phyloP scores from a whole-genome alignment of 768 basidiomycete species.

The Gymnopilus dilepis region DNA sequence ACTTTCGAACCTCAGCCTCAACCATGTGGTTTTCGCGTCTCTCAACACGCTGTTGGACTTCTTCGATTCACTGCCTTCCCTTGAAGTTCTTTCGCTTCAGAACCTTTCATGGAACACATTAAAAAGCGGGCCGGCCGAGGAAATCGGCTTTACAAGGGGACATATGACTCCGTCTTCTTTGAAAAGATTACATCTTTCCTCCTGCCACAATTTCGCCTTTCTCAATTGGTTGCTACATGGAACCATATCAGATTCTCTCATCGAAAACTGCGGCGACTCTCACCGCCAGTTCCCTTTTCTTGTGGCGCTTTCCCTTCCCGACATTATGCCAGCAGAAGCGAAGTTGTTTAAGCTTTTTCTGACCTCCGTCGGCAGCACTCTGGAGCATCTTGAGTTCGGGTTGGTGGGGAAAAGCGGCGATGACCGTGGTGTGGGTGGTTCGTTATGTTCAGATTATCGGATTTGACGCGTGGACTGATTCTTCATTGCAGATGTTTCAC shows the following conservation, averaged over 20 bases:
- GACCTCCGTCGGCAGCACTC: slow-evolving; percentile 28
- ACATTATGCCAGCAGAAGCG: slow-evolving; percentile 36
- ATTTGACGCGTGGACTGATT: neutral
- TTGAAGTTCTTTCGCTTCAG: slow-evolving; percentile 49
- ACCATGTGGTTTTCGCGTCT: slow-evolving; percentile 35
- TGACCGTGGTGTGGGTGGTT: slow-evolving; percentile 11
- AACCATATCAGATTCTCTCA: slow-evolving; percentile 24
- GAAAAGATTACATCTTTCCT: slow-evolving; percentile 43
- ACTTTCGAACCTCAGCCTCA: slow-evolving; percentile 48
- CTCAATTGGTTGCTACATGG: slow-evolving; percentile 35
- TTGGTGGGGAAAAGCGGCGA: slow-evolving; percentile 28
- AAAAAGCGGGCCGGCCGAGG: slow-evolving; percentile 39
- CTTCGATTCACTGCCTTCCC: slow-evolving; percentile 54
- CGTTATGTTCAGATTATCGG: neutral
- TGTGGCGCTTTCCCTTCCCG: slow-evolving; percentile 31
- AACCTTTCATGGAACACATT: slow-evolving; percentile 53
- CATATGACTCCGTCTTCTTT: slow-evolving; percentile 22
- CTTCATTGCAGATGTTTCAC: slow-evolving; percentile 23
- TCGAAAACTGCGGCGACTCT: neutral
- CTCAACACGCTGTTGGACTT: slow-evolving; percentile 56
- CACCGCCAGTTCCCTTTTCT: slow-evolving; percentile 24
- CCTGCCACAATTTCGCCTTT: slow-evolving; percentile 31
- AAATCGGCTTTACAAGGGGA: neutral
- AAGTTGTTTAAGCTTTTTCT: slow-evolving; percentile 27
- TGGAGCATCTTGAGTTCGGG: slow-evolving; percentile 38